These are phyloP conservation scores for Aspergillus sclerotioniger DNA, from an alignment of 495 filamentous ascomycete genomes.

Conservation along the genomic window DNA sequence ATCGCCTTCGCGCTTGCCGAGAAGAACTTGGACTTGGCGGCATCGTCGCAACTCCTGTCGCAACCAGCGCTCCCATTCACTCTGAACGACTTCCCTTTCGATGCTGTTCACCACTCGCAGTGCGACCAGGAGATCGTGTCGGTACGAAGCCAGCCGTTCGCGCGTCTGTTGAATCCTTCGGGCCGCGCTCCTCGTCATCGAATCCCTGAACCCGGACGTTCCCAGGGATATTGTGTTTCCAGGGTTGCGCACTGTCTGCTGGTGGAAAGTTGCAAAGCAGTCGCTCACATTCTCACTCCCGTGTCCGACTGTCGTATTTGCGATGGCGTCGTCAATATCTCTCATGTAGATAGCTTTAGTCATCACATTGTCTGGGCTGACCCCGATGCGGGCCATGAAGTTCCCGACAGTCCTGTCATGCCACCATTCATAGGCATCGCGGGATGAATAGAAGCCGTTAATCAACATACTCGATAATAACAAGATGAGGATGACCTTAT, in stretches of 20 bases:
- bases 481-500: constrained; percentile 69
- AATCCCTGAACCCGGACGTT: constrained; percentile 33
- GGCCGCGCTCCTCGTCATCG: constrained; percentile 56
- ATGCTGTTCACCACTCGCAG: constrained; percentile 86
- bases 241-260: constrained; percentile 34
- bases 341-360: constrained; percentile 77
- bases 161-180: constrained; percentile 71
- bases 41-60: constrained; percentile 68
- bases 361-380: constrained; percentile 76
- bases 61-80: constrained; percentile 92
- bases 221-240: constrained; percentile 32
- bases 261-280: constrained; percentile 47
- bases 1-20: constrained; percentile 33
- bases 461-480: constrained; percentile 63
- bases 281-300: constrained; percentile 35
- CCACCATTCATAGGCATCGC: constrained; percentile 75
- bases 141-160: constrained; percentile 75
- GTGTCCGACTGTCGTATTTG: constrained; percentile 40
- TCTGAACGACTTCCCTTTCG: constrained; percentile 76
- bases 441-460: constrained; percentile 70
- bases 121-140: constrained; percentile 90
- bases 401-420: constrained; percentile 72
- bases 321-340: constrained; percentile 72
- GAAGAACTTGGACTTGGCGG: constrained; percentile 55
- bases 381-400: constrained; percentile 78